A percentile compares a stretch with the other conserved stretches of the same genome.
phyloP scores from a whole-genome alignment of 768 basidiomycete genomes.

The Panaeolus papilionaceus region DNA sequence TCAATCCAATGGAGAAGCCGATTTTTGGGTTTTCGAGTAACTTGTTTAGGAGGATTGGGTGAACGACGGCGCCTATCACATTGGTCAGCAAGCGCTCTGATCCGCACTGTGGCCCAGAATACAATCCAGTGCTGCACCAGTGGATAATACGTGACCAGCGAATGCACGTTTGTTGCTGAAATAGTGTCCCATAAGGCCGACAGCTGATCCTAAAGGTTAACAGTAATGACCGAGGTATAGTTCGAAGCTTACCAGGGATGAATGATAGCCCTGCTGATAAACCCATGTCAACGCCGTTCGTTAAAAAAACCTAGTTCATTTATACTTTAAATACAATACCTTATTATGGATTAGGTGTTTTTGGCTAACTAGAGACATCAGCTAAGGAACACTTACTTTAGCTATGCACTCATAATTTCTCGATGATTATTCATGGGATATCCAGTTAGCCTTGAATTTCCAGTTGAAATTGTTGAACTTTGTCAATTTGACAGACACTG shows the following conservation, averaged over 20 bases:
- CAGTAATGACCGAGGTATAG: too few relatives aligned
- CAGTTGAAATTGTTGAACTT: background rate
- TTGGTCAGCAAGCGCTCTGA: background rate
- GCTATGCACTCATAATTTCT: conserved; percentile 31
- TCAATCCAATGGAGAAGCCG: conserved; percentile 47
- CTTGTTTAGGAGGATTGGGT: conserved; percentile 66
- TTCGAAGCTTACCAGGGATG: conserved; percentile 37
- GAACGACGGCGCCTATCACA: conserved; percentile 54
- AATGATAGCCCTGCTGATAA: conserved; percentile 55
- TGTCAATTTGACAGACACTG: conserved; percentile 10
- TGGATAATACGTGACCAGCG: conserved; percentile 54
- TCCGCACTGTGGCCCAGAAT: background rate
- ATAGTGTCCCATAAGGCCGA: conserved; percentile 58
- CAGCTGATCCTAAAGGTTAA: conserved; percentile 29
- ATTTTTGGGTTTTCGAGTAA: conserved; percentile 37
- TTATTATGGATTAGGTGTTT: too few relatives aligned
- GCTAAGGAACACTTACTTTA: background rate
- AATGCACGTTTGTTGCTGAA: conserved; percentile 53
- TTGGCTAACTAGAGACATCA: too few relatives aligned
- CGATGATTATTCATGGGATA: conserved; percentile 30
- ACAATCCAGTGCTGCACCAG: conserved; percentile 34
- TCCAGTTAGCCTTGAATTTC: conserved; percentile 28
- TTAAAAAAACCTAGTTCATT: conserved; percentile 51
- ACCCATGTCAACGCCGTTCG: conserved; percentile 55
- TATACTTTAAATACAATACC: too few relatives aligned